Conservation (phyloP, 257 asterid species). For the Ocimum tenuiflorum region DNA sequence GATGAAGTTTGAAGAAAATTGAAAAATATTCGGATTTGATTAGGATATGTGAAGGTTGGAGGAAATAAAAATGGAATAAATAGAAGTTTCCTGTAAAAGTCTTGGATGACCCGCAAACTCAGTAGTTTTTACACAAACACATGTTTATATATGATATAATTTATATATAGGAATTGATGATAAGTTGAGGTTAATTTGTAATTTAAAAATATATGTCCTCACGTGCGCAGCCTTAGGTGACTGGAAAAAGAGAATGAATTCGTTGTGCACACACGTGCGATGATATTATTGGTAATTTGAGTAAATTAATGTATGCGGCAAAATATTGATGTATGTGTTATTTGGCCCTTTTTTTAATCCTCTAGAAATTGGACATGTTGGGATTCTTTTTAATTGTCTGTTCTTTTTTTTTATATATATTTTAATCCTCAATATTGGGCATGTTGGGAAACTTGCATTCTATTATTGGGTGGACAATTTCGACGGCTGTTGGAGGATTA, state of each 20-base stretch:
- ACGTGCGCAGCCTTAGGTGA: conserved; percentile 76
- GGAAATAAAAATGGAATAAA: conserved; percentile 40
- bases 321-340: not conserved
- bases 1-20: too few species aligned
- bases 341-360: too few species aligned
- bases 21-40: conserved; percentile 24
- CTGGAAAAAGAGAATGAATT: conserved; percentile 15
- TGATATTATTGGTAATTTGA: conserved; percentile 4
- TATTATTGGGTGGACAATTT: not conserved
- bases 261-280: not conserved
- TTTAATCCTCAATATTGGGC: too few species aligned
- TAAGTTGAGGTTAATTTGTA: not conserved
- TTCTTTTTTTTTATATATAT: too few species aligned
- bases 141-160: too few species aligned
- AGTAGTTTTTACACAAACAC: conserved; percentile 13
- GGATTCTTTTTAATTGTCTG: too few species aligned
- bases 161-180: not conserved
- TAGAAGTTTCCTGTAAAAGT: conserved; percentile 36
- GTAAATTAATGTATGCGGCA: not conserved
- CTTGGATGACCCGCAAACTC: conserved; percentile 60
- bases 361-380: too few species aligned
- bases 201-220: too few species aligned
- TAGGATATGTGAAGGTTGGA: conserved; percentile 32
- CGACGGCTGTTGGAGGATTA: too few species aligned
- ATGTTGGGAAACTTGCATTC: too few species aligned